Base-by-base conservation (phyloP, 257 asterid species). In the Fraxinus quadrangulata region DNA sequence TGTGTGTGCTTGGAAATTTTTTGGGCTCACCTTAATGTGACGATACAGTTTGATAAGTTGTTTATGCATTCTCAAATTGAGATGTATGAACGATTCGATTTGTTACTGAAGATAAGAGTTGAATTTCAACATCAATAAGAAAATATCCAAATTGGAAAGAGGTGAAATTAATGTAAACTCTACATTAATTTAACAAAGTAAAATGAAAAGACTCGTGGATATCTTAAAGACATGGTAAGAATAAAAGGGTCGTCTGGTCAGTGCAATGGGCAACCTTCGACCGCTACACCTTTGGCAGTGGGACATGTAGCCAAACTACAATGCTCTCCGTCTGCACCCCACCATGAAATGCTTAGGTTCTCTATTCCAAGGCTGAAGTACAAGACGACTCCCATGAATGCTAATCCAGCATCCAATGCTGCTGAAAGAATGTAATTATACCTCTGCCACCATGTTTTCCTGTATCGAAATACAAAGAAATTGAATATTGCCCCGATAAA, bases 391-490 rank as follows among this genome's bases (percentile, higher is more conserved):
- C 83, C 92, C 98, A 90, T 90, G 81, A 92, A 92, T 0, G 98
- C 97, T 59, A 89, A 0, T 3, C 98, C 97, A 0, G 96, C 96
- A 71, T 94, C 97, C 85, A 94, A 2, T 0, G 90, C 98, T 0
- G 98, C 96, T 0, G 93, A 89, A 0, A 93, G 83, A 0, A 93
- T 85, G 19, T 93, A 92, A 66, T 90, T 92, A 75, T 93, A 87
- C 79, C 85, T 89, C 79, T 77, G 83, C 98, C 98, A 93, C 98
- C 98, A 93, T 17, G 68, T 81, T 86, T 87, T 89, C n/a, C 89
- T 45, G 78, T 87, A 88, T 75, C 88, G 73, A 75, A 81, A 90
- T 5, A 94, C 78, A 2, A 88, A 79, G 74, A 78, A 85, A 70
- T 92, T 90, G 85, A 90, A 92, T 1, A 88, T 33, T 0, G 81